A percentile compares a stretch with the other conserved stretches of the same genome.
Evolutionary conservation across 2,329 filamentous ascomycete species (phyloP).

Genomic region (Fusarium buharicum): DNA sequence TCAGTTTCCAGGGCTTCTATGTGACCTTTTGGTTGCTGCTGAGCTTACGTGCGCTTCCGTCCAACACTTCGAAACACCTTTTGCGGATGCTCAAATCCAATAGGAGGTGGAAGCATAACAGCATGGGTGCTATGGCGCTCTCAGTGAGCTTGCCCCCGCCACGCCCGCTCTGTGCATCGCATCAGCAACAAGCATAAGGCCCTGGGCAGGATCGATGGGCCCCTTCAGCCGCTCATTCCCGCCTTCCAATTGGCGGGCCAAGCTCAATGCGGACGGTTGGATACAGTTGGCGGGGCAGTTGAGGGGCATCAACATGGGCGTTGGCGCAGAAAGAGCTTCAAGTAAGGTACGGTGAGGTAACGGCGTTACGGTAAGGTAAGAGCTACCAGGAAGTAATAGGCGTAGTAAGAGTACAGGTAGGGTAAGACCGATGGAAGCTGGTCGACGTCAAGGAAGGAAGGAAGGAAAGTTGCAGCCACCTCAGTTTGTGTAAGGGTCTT

Average conservation of each 20-base stretch:
- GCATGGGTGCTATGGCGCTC: constrained; percentile 38
- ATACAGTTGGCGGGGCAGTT: constrained; percentile 44
- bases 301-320: constrained; percentile 41
- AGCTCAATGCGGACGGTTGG: constrained; percentile 31
- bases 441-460: constrained; percentile 28
- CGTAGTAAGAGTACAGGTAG: constrained; percentile 7
- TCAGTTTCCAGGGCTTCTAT: not conserved
- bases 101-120: constrained; percentile 36
- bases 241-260: constrained; percentile 28
- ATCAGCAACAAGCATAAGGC: constrained; percentile 39
- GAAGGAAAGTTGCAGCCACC: constrained; percentile 10
- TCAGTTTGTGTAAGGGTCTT: constrained; percentile 25
- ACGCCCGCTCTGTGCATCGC: constrained; percentile 11
- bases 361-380: constrained; percentile 18
- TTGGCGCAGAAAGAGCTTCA: constrained; percentile 41
- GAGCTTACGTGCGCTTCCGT: constrained; percentile 24
- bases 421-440: not conserved
- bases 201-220: too few relatives aligned
- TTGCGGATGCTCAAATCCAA: constrained; percentile 29
- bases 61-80: constrained; percentile 7
- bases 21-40: not conserved
- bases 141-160: constrained; percentile 11
- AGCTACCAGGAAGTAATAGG: not conserved
- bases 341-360: constrained; percentile 36
- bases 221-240: constrained; percentile 17